Base-by-base conservation (phyloP, 2,329 filamentous ascomycete species). In the Mollisiaceae sp. region DNA sequence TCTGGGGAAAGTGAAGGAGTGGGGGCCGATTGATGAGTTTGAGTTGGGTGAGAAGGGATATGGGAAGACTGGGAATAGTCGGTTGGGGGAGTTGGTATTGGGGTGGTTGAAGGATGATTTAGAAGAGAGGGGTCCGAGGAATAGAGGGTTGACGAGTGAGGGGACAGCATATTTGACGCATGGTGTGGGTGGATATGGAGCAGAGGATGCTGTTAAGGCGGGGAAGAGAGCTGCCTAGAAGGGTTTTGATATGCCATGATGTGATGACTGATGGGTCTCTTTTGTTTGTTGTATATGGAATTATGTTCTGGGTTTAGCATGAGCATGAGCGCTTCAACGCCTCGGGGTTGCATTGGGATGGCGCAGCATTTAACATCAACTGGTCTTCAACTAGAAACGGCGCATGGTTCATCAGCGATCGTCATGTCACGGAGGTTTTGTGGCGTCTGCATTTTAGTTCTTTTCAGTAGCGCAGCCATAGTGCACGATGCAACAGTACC, bases 51-150 rank as follows among this genome's bases (percentile, higher is more conserved):
- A 74, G 55, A 66, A 69, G 55, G 61, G 55, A 38, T 70, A 61
- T 20, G 66, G 57, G 18, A 57, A 71, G 35, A 82, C 82, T 1
- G 93, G 93, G 41, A 97, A 97, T 78, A 95, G 91, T 73, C 86
- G 88, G 63, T 83, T 98, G 8, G 94, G 94, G 11, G 91, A 97
- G 80, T 79, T 99, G 69, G 95, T 98, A 36, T 81, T 99, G 71
- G 84, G 84, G 62, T 99, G 95, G 95, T 82, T 99, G 77, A 87
- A 87, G 75, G 86, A 91, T 67, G 94, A 98, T 79, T 79, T 97
- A 68, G 81, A 84, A 71, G 89, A 91, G 70, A 83, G 94, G 70
- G 94, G 94, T 0, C 94, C 94, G 2, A 83, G 94, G 57, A 91
- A 76, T 64, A 67, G 64, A 32, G 68, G 75, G 1, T 74, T 75